Conservation (phyloP, 2,329 filamentous ascomycete genomes). For the Sphaerulina vaccinii region DNA sequence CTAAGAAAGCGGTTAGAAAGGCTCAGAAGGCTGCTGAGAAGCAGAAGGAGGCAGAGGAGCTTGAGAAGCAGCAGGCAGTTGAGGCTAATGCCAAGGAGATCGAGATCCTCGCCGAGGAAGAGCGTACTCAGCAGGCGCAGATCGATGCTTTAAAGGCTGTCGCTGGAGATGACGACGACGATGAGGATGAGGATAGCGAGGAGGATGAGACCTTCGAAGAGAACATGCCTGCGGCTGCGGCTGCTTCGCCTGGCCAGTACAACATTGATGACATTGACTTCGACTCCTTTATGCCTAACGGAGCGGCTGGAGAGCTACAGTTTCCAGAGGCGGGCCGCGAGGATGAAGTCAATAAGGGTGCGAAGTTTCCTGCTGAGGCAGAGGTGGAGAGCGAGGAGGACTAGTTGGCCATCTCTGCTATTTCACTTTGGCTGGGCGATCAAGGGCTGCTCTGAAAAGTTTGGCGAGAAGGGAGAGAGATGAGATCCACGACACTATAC, state of each 20-base stretch:
- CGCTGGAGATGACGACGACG: background rate
- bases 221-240: conserved; percentile 14
- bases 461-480: background rate
- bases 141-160: conserved; percentile 3
- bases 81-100: background rate
- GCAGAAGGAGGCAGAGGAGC: conserved; percentile 9
- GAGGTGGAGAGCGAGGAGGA: conserved; percentile 22
- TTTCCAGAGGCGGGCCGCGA: conserved; percentile 29
- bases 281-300: too few species aligned
- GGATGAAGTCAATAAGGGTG: conserved; percentile 19
- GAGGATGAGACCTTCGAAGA: conserved; percentile 21
- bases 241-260: conserved; percentile 15
- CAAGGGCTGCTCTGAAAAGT: background rate
- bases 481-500: background rate
- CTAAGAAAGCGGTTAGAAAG: background rate
- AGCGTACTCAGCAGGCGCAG: conserved; percentile 17
- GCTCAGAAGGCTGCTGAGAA: background rate
- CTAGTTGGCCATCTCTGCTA: background rate
- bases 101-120: conserved; percentile 4
- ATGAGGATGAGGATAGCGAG: background rate
- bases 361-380: conserved; percentile 3
- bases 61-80: background rate
- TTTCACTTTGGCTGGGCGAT: background rate
- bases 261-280: too few species aligned
- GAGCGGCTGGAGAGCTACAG: too few species aligned